Evolutionary conservation across 1,284 basidiomycete genomes (phyloP).

Genomic region (Volvariella volvacea): DNA sequence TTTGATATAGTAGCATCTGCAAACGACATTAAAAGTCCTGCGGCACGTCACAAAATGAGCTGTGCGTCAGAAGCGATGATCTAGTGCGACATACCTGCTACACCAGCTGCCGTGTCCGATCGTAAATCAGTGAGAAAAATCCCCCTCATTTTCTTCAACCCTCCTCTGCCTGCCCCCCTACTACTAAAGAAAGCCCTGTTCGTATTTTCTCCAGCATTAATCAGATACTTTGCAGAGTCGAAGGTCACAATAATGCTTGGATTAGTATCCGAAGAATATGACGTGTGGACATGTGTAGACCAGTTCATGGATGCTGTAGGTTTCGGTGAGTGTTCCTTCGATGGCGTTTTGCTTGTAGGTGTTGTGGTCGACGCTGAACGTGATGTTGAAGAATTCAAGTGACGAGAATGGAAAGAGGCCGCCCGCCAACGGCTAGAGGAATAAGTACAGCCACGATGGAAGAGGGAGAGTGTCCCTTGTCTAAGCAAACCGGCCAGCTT

Average conservation of each 20-base stretch:
- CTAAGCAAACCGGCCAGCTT: too few relatives aligned
- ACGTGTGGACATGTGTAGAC: conserved; percentile 50
- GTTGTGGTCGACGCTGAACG: too few relatives aligned
- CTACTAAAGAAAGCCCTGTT: conserved; percentile 70
- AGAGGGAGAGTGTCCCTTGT: too few relatives aligned
- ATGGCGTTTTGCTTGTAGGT: too few relatives aligned
- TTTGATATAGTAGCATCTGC: conserved; percentile 63
- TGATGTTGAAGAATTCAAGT: too few relatives aligned
- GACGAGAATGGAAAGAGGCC: too few relatives aligned
- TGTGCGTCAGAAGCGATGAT: background rate
- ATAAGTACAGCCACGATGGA: too few relatives aligned
- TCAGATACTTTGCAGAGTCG: conserved; percentile 75
- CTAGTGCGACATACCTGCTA: conserved; percentile 50
- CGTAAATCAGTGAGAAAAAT: conserved; percentile 71
- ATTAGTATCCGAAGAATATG: conserved; percentile 69
- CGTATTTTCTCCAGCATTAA: conserved; percentile 82
- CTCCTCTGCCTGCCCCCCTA: conserved; percentile 53
- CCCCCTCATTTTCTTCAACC: conserved; percentile 58
- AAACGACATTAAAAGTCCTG: conserved; percentile 78
- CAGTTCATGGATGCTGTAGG: conserved; percentile 48
- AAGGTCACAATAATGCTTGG: conserved; percentile 71
- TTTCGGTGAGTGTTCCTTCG: too few relatives aligned
- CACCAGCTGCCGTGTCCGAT: conserved; percentile 56
- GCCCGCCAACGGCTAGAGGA: too few relatives aligned
- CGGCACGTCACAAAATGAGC: conserved; percentile 6